Conservation (phyloP, 768 basidiomycete species). For the Hericium erinaceus region DNA sequence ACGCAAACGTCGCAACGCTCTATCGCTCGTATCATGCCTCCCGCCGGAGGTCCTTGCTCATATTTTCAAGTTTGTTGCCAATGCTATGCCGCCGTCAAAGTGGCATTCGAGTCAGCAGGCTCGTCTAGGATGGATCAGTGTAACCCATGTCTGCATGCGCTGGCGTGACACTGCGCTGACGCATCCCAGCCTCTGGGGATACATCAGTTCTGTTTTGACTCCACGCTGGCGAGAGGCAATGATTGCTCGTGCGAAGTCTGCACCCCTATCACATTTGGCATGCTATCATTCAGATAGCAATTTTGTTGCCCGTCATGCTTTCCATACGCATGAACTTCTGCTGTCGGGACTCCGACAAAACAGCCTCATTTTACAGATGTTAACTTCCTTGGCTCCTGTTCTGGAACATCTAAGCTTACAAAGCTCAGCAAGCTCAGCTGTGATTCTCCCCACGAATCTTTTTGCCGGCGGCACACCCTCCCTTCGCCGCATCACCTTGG, state of each 20-base stretch:
- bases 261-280: background rate
- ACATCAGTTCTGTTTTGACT: background rate
- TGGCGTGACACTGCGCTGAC: background rate
- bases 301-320: background rate
- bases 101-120: background rate
- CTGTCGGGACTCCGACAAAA: background rate
- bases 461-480: background rate
- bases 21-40: background rate
- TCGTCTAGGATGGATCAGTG: background rate
- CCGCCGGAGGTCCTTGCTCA: background rate
- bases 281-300: background rate
- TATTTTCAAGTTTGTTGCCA: background rate
- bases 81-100: background rate
- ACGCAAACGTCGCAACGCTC: background rate
- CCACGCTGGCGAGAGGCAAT: background rate
- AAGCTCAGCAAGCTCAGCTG: background rate
- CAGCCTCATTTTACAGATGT: background rate
- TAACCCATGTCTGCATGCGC: background rate
- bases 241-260: background rate
- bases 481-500: background rate
- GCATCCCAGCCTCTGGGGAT: background rate
- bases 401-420: background rate
- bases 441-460: background rate
- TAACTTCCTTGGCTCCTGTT: background rate
- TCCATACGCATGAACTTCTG: background rate